Evolutionary conservation across 371 early-diverging fungal genomes (phyloP).

Genomic region (Apophysomyces elegans): DNA sequence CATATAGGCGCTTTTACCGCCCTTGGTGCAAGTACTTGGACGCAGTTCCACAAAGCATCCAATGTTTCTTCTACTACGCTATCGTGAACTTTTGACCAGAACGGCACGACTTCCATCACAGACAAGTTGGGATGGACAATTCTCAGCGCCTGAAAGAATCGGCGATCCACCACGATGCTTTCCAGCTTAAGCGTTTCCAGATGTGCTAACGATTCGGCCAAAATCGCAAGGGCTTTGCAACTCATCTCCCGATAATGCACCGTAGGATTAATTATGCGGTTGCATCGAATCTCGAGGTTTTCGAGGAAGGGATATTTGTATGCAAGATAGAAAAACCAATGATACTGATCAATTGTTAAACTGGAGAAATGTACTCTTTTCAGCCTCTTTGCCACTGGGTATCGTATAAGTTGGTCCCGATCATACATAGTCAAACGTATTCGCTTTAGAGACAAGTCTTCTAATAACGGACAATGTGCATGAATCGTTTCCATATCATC

Average conservation of each 20-base stretch:
- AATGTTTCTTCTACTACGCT: neutral
- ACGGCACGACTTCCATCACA: neutral
- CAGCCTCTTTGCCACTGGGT: neutral
- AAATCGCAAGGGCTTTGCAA: slow-evolving; percentile 10
- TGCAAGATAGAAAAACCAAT: neutral
- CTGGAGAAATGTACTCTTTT: neutral
- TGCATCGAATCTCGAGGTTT: neutral
- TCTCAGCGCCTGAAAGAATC: neutral
- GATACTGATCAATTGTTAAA: neutral
- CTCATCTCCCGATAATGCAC: neutral
- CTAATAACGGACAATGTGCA: neutral
- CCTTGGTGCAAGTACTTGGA: neutral
- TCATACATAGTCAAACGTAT: neutral
- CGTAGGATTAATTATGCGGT: neutral
- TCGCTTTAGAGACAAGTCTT: neutral
- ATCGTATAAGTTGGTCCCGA: neutral
- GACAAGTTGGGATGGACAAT: neutral
- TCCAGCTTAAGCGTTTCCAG: neutral
- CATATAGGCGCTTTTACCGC: neutral
- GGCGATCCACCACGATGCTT: neutral
- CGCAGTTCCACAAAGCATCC: neutral
- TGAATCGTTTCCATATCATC: neutral
- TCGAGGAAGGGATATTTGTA: slow-evolving; percentile 4
- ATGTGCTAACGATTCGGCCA: slow-evolving; percentile 21
- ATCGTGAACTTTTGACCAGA: neutral